phyloP scores from a whole-genome alignment of 2,329 filamentous ascomycete genomes.

The Biscogniauxia sp. region DNA sequence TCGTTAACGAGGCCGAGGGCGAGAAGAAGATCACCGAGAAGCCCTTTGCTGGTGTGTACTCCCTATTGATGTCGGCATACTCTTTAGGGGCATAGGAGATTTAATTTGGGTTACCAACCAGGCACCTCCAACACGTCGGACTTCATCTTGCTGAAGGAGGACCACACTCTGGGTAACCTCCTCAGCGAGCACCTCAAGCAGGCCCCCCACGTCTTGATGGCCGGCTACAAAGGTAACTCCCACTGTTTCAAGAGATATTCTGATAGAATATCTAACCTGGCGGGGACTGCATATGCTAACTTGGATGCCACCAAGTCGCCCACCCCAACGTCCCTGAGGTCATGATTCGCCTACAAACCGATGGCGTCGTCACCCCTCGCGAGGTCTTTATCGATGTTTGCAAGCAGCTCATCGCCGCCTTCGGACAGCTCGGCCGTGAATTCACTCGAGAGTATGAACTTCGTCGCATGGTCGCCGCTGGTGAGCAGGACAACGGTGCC shows the following conservation, averaged over 20 bases:
- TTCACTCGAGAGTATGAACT: conserved; percentile 92
- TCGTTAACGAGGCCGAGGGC: conserved; percentile 67
- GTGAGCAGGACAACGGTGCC: conserved; percentile 48
- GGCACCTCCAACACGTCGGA: conserved; percentile 93
- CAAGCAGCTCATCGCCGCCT: conserved; percentile 76
- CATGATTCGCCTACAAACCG: conserved; percentile 82
- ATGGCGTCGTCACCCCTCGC: conserved; percentile 83
- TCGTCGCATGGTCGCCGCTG: conserved; percentile 75
- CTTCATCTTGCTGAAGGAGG: conserved; percentile 94
- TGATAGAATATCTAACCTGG: conserved; percentile 30
- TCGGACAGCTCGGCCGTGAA: conserved; percentile 76
- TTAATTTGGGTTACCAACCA: conserved; percentile 42
- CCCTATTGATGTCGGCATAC: conserved; percentile 4
- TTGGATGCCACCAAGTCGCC: conserved; percentile 39
- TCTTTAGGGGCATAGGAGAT: neutral
- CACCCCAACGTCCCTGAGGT: conserved; percentile 62
- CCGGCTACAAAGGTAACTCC: conserved; percentile 78
- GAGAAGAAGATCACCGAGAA: conserved; percentile 94
- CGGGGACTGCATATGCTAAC: conserved; percentile 1
- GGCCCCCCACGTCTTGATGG: conserved; percentile 80
- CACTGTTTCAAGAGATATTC: no score
- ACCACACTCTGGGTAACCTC: conserved; percentile 92
- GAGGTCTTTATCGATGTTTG: conserved; percentile 81
- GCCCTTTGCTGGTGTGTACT: conserved; percentile 76
- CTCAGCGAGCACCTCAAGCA: conserved; percentile 82